Base-by-base conservation (phyloP, 306 rosid genomes). In the Crotalaria pallida region DNA sequence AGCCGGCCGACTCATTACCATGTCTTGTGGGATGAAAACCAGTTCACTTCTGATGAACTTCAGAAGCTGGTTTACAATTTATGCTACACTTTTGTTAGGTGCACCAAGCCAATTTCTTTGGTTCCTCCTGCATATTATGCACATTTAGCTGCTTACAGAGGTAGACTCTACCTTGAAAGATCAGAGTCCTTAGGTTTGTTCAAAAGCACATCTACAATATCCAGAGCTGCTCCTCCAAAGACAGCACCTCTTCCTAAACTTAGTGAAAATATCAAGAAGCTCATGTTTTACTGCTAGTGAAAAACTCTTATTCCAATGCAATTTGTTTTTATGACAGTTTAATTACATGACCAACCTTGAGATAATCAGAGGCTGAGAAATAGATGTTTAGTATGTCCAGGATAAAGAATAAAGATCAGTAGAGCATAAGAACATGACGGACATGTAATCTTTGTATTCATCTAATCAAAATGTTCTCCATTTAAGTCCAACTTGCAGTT, bases 121-220 rank as follows among this genome's bases (percentile, higher is more conserved):
- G 99, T 94, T n/a, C 99, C 99, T 38, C 97, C 99, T 7, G 99
- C 85, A 60, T 94, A 91, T 71, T 94, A 94, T 77, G 99, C 99
- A 11, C 99, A 94, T 80, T 81, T 94, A 27, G 99, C 99, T 71
- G 99, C 99, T 5, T 94, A 91, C 23, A 77, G 99, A 77, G 99
- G 99, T 6, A 84, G 99, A 78, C 99, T 94, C 77, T 94, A 94
- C 85, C 89, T 94, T 12, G 96, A 91, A 23, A 73, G 92, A 64
- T 89, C 97, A 2, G 96, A 91, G 9, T 80, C 86, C 16, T 53
- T 83, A 22, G 79, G 80, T 16, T 79, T 72, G 63, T 81, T 72
- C 51, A 81, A 77, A 77, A 83, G 69, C 23, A 36, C 63, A 10
- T 70, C 87, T 6, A 49, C 88, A 7, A 16, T 87, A 50, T 91